These are phyloP conservation scores for Flammula alnicola DNA, from an alignment of 1,284 basidiomycete genomes.

Conservation along the genomic window DNA sequence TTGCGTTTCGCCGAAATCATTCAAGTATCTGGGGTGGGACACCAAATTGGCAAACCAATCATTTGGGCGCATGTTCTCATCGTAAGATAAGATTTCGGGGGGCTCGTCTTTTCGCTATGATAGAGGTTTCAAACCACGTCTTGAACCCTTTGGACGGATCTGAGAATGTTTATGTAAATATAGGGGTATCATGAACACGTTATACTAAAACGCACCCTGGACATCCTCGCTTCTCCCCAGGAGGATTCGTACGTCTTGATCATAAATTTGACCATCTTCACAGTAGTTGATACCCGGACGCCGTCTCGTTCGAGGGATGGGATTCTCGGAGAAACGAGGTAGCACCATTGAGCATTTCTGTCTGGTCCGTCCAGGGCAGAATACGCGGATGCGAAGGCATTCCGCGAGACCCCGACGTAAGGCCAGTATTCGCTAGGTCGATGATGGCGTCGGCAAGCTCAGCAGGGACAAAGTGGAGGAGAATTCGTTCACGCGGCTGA, in stretches of 20 bases:
- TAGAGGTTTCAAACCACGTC: slow-evolving; percentile 28
- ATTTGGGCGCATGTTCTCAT: slow-evolving; percentile 16
- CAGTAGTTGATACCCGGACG: slow-evolving; percentile 18
- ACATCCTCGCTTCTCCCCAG: slow-evolving; percentile 17
- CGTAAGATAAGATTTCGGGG: slow-evolving; percentile 9
- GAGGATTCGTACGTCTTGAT: slow-evolving; percentile 26
- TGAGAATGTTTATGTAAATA: no score
- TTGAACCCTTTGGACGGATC: slow-evolving; percentile 10
- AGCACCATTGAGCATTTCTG: slow-evolving; percentile 34
- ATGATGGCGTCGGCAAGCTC: slow-evolving; percentile 32
- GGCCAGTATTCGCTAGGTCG: slow-evolving; percentile 35
- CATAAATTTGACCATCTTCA: slow-evolving; percentile 27
- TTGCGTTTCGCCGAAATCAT: no score
- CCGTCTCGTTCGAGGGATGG: slow-evolving; percentile 23
- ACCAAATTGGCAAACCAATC: slow-evolving; percentile 25
- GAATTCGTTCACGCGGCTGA: slow-evolving; percentile 22
- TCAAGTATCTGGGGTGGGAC: slow-evolving; percentile 23
- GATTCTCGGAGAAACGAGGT: slow-evolving; percentile 36
- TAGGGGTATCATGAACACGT: background rate
- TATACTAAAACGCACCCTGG: slow-evolving; percentile 1
- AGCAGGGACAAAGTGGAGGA: slow-evolving; percentile 28
- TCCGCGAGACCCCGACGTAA: slow-evolving; percentile 23
- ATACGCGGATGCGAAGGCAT: slow-evolving; percentile 25
- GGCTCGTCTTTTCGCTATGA: slow-evolving; percentile 21
- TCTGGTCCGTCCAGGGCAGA: slow-evolving; percentile 20